phyloP scores from a whole-genome alignment of 2,329 filamentous ascomycete species.

The Colletotrichum cuscutae region DNA sequence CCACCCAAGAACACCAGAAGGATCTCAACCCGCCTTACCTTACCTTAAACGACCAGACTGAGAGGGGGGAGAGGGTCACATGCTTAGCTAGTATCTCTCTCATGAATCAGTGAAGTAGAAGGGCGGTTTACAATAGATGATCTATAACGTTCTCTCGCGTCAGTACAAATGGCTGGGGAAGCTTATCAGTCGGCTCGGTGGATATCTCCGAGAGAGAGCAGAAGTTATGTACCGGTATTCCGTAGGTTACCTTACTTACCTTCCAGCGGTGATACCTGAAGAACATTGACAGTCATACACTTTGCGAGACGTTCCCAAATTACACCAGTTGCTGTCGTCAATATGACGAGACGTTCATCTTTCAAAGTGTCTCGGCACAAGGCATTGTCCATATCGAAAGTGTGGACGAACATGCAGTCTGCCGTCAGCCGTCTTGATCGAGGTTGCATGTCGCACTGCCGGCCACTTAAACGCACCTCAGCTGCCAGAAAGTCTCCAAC shows the following conservation, averaged over 20 bases:
- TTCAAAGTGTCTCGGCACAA: constrained; percentile 4
- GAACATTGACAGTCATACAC: not conserved
- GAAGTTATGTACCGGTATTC: not conserved
- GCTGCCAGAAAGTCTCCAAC: constrained; percentile 5
- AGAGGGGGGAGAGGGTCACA: not conserved
- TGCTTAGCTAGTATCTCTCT: not conserved
- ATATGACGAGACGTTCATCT: not conserved
- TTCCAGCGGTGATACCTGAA: not conserved
- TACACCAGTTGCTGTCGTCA: not conserved
- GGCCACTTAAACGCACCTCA: not conserved
- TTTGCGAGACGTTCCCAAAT: not conserved
- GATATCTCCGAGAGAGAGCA: not conserved
- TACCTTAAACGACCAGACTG: not conserved
- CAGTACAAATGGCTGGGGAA: not conserved
- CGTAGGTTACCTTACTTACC: no score
- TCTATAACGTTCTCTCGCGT: not conserved
- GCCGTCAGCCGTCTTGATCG: not conserved
- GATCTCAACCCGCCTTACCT: not conserved
- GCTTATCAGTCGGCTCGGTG: not conserved
- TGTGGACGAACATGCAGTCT: constrained; percentile 29
- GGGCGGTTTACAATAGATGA: not conserved
- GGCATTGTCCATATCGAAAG: not conserved
- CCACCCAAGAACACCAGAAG: not conserved
- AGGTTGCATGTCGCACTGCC: not conserved
- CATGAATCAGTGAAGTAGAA: not conserved